Base-by-base conservation (phyloP, 2,329 filamentous ascomycete genomes). In the Colletotrichum sp. region DNA sequence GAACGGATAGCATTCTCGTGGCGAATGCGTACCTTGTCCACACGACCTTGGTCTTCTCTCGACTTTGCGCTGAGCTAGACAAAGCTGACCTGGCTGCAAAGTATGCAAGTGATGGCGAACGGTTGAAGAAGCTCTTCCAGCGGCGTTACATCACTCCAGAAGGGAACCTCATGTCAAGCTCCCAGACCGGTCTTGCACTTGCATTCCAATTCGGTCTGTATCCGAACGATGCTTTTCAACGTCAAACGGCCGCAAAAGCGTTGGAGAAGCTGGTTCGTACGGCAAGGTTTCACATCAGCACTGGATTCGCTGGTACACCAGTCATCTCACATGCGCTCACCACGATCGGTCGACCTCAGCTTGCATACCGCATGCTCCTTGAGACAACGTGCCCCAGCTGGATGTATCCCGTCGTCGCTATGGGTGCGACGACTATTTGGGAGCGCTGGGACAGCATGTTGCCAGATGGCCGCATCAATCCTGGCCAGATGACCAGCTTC, bases 381-480 rank as follows among this genome's bases (percentile, higher is more conserved):
- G 80, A 85, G 52, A 81, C 81, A 7, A 77, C 80, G 5, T 83
- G 82, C 9, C 85, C 85, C 0, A 83, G 81, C 2, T 87, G 85
- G 85, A 78, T 81, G 5, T 87, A 86, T 32, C 83, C 83, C 1
- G 81, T 87, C 2, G 81, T 79, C 0, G 16, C 65, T 2, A 85
- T 85, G 83, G 84, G 83, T 7, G 84, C 82, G 1, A 87, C 86
- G 0, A 87, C 85, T 0, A 83, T 85, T 4, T 87, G 85, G 86
- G 86, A 87, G 78, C 82, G 86, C 7, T 87, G 85, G 85, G 84
- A 87, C 55, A 83, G 81, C 52, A 82, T 87, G 77, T 71, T 85
- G 5, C 81, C 84, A 0, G 81, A 86, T 64, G 85, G 84, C 1
- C 80, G 77, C 1, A 82, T 87, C 57, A 87, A 87, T 65, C 81